These are phyloP conservation scores for Zarea fungicola DNA, from an alignment of 2,329 filamentous ascomycete species.

Conservation along the genomic window DNA sequence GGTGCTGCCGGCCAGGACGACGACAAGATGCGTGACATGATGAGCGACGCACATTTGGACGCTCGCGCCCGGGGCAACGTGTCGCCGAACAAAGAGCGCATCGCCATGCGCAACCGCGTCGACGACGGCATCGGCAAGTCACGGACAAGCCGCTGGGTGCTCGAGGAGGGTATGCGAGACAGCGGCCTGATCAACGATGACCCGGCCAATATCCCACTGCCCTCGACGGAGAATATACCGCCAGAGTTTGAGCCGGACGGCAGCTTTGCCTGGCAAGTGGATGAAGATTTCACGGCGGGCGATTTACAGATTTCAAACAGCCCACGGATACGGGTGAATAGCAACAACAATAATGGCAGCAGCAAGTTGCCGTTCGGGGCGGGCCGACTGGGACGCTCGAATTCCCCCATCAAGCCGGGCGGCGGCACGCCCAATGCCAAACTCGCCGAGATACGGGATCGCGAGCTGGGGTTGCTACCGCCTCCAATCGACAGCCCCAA, in stretches of 20 bases:
- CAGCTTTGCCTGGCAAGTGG: constrained; percentile 51
- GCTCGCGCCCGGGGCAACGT: not conserved
- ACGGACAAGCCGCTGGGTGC: constrained; percentile 18
- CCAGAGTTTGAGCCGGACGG: constrained; percentile 35
- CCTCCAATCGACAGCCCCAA: constrained; percentile 1
- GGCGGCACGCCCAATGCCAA: constrained; percentile 35
- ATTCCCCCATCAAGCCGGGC: too few relatives aligned
- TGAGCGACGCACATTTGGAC: constrained; percentile 18
- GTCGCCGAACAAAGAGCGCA: constrained; percentile 10
- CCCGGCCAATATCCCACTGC: constrained; percentile 26
- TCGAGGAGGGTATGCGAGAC: constrained; percentile 7
- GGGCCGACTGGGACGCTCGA: constrained; percentile 13
- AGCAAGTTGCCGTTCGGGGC: constrained; percentile 26
- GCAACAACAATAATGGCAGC: too few relatives aligned
- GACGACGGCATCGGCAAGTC: constrained; percentile 7
- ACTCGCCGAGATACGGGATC: constrained; percentile 40
- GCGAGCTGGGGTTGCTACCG: constrained; percentile 25
- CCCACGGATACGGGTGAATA: constrained; percentile 44
- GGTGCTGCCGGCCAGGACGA: constrained; percentile 26
- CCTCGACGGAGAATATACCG: constrained; percentile 26
- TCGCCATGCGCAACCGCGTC: constrained; percentile 8
- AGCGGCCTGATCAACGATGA: constrained; percentile 19
- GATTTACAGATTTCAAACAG: constrained; percentile 53
- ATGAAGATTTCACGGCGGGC: constrained; percentile 52
- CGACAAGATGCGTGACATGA: constrained; percentile 22